Percentiles rank a stretch among this genome's conserved stretches.
Evolutionary conservation across 352 stramenopile genomes (phyloP).

Genomic region (Pythium periplocum): DNA sequence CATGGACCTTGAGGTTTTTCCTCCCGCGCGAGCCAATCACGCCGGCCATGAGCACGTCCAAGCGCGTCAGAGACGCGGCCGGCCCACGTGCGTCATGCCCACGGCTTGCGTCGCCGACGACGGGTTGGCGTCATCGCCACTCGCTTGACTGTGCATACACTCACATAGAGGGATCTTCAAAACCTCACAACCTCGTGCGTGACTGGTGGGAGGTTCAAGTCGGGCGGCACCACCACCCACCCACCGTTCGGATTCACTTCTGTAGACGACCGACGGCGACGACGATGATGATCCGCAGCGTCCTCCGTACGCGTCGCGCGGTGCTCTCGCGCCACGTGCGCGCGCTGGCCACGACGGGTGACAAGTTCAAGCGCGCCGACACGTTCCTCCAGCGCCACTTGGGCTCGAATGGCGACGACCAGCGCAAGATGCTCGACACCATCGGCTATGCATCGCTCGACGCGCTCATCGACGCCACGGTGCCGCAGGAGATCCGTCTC

Average conservation of each 20-base stretch:
- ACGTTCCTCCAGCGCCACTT: slow-evolving; percentile 79
- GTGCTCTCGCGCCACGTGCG: slow-evolving; percentile 5
- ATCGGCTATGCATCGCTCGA: slow-evolving; percentile 94
- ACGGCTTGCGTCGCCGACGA: background rate
- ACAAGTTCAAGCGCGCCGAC: slow-evolving; percentile 49
- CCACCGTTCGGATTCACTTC: too few relatives aligned
- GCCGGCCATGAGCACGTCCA: too few relatives aligned
- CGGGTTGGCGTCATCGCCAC: background rate
- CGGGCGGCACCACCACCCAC: background rate
- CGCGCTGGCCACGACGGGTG: slow-evolving; percentile 2
- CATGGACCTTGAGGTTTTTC: too few relatives aligned
- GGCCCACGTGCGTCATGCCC: background rate
- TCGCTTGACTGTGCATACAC: background rate
- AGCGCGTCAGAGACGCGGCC: too few relatives aligned
- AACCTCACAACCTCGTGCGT: slow-evolving; percentile 4
- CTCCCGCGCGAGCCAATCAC: too few relatives aligned
- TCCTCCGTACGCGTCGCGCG: background rate
- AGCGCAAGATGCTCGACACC: slow-evolving; percentile 88
- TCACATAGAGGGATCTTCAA: background rate
- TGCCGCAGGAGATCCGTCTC: slow-evolving; percentile 92
- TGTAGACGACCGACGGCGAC: too few relatives aligned
- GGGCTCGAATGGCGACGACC: slow-evolving; percentile 87
- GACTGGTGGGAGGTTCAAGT: slow-evolving; percentile 7
- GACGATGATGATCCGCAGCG: too few relatives aligned
- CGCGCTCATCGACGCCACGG: slow-evolving; percentile 91